A percentile compares a stretch with the other conserved stretches of the same genome.
These are phyloP conservation scores for Aspergillus costaricaensis DNA, from an alignment of 2,329 filamentous ascomycete species.

Conservation along the genomic window DNA sequence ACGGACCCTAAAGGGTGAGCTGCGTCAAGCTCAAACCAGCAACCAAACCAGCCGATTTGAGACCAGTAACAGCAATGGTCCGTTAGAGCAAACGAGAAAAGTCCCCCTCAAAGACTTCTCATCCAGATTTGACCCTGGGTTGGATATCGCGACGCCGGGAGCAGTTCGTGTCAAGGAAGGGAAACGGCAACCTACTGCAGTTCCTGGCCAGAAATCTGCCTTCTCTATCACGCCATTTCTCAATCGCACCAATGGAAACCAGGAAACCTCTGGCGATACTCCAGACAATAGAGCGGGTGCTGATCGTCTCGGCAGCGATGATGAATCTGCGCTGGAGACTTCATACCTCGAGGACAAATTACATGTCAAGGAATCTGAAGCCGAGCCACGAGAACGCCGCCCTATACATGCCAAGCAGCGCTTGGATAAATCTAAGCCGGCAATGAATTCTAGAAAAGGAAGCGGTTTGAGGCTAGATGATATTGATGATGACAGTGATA, in stretches of 20 bases:
- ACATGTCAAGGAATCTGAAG: not conserved
- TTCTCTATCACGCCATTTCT: constrained; percentile 96
- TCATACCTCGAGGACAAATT: not conserved
- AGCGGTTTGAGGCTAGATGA: constrained; percentile 19
- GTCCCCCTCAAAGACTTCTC: constrained; percentile 33
- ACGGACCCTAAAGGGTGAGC: constrained; percentile 67
- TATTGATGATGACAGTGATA: constrained; percentile 11
- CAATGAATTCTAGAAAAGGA: constrained; percentile 18
- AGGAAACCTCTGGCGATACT: constrained; percentile 33
- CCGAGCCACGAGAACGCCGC: not conserved
- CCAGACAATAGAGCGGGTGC: constrained; percentile 30
- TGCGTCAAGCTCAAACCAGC: constrained; percentile 63
- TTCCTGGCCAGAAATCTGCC: constrained; percentile 80
- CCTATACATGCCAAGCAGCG: not conserved
- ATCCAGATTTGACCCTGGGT: constrained; percentile 44
- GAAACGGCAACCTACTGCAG: constrained; percentile 57
- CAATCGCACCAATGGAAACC: constrained; percentile 68
- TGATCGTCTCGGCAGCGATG: constrained; percentile 13
- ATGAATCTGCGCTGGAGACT: constrained; percentile 6
- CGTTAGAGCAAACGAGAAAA: constrained; percentile 45
- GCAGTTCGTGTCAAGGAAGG: constrained; percentile 56
- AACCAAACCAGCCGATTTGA: constrained; percentile 40
- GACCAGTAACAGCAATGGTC: constrained; percentile 28
- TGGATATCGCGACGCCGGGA: constrained; percentile 55
- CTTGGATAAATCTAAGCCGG: constrained; percentile 1